phyloP scores from a whole-genome alignment of 2,329 filamentous ascomycete genomes.

The Coniochaeta sp. region DNA sequence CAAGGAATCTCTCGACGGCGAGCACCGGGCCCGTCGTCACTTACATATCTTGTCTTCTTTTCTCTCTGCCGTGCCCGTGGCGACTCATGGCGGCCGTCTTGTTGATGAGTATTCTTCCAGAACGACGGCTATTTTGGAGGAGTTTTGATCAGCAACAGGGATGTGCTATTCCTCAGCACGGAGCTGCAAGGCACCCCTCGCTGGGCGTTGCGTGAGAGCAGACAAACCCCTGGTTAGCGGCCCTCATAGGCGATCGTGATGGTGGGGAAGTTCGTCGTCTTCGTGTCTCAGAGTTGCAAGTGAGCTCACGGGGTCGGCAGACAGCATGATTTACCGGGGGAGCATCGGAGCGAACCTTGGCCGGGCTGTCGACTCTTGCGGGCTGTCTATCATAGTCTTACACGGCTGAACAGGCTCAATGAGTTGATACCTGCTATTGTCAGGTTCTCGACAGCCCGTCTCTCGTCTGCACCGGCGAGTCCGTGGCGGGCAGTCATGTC shows the following conservation, averaged over 20 bases:
- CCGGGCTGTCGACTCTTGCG: not conserved
- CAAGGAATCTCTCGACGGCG: conserved; percentile 1
- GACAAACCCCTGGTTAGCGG: not conserved
- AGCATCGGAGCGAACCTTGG: conserved; percentile 1
- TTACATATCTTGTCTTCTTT: conserved; percentile 15
- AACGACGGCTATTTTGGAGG: conserved; percentile 2
- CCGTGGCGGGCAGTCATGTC: not conserved
- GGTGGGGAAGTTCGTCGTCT: conserved; percentile 4
- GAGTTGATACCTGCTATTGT: conserved; percentile 1
- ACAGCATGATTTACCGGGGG: conserved; percentile 2
- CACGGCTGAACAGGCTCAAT: conserved; percentile 7
- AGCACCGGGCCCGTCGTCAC: conserved; percentile 2
- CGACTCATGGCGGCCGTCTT: not conserved
- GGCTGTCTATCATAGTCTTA: not conserved
- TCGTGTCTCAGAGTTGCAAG: conserved; percentile 6
- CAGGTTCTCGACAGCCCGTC: not conserved
- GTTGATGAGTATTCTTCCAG: conserved; percentile 11
- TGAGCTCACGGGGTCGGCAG: not conserved
- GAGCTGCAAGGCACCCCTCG: not conserved
- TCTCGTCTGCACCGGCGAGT: not conserved
- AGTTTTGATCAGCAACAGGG: conserved; percentile 33
- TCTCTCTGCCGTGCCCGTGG: not conserved
- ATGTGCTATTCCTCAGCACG: conserved; percentile 7
- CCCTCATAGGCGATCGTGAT: conserved; percentile 3
- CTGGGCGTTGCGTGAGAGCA: not conserved